Base-by-base conservation (phyloP, 2,329 filamentous ascomycete species). In the Microsporum audouinii region DNA sequence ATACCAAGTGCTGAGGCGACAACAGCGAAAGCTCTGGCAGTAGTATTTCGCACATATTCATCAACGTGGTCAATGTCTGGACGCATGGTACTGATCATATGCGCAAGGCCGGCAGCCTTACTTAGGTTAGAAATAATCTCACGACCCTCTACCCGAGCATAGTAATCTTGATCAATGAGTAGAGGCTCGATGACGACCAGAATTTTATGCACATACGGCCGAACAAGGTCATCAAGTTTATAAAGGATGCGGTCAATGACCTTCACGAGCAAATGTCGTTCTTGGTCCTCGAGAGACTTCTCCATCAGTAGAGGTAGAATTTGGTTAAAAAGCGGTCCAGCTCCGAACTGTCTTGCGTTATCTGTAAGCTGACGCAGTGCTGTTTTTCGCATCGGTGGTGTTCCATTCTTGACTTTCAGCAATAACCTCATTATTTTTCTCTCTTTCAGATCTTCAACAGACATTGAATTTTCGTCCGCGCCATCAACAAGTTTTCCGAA, bases 31-130 rank as follows among this genome's bases (percentile, higher is more conserved):
- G 94, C 94, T 78, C 94, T 83, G 60, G 94, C 94, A 1, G 94
- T 99, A 1, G 94, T 99, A 76, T 99, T 99, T 71, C 94, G 85
- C 10, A 99, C 95, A 72, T 99, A 99, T 73, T 99, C 94, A 69
- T 99, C 94, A 31, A 95, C 89, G 69, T 99, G 94, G 69, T 99
- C 94, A 66, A 99, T 96, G 82, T 99, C 94, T 0, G 94, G 95
- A 70, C 94, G 84, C 94, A 99, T 99, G 6, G 91, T 96, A 76
- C 91, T 96, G 73, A 99, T 99, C 94, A 99, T 99, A 68, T 95
- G 94, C 17, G 94, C 94, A 60, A 99, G 83, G 71, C 94, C 95
- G 64, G 95, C 94, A 29, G 94, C 94, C 76, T 99, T 99, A 72
- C 88, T 89, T 57, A 99, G 84, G 73, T 99, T 99, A 60, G 92